Evolutionary conservation across 148 eudicot species (phyloP), one percentile per base, ranked within the genome.

Genomic region (Gaultheria prostrata): DNA sequence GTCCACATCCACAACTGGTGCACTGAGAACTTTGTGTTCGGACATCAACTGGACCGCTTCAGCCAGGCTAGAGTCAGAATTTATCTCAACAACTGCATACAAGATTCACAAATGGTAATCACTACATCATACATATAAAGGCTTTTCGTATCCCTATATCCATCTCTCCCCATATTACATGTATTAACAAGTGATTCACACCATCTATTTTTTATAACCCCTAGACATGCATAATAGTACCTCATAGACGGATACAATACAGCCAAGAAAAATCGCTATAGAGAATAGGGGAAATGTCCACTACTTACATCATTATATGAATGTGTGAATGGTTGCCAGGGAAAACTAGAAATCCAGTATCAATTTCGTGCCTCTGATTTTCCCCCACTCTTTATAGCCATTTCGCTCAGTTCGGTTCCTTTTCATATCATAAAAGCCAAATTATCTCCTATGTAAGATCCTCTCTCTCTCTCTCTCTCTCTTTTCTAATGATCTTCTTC

Each of bases 11-110:
- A 94, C 95, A 78, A 96, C 99, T 30, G 97, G 99, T 15, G 95
- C 98, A 82, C 98, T 94, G 4, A 96, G 93, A 79, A 96, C 83
- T 86, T 88, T 93, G 84, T 96, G 90, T 84, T 90, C 89, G 45
- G 98, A 89, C 80, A 96, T 87, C 84, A 96, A 86, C 84, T 84
- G 91, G 63, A 96, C 99, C 8, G 97, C 99, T 82, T 94, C 98
- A 15, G 93, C 97, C 78, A 96, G 84, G 87, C 94, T 93, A 78
- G 94, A 86, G 78, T 94, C 93, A 26, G 97, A 94, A 20, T 84
- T 90, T 85, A 96, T 96, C 93, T 96, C 98, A 88, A 92, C 87
- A 82, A 90, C 93, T 90, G 78, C 24, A 83, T 24, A 82, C 8
- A 65, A 78, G 48, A 81, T 24, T 54, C 35, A n/a, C 74, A 76